Conservation (phyloP, 1,284 basidiomycete species). For the Termitomyces sp. region DNA sequence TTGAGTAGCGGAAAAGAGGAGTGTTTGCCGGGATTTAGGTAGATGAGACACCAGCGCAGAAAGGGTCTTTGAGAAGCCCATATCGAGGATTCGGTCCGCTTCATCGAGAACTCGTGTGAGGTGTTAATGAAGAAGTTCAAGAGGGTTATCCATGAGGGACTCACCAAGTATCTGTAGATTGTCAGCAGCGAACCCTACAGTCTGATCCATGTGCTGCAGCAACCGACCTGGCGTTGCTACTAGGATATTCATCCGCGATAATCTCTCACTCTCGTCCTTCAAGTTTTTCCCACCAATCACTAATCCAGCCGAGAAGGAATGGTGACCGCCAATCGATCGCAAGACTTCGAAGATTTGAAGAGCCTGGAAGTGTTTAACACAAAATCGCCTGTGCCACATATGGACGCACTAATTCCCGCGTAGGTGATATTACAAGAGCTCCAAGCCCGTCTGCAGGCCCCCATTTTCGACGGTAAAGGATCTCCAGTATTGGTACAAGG, state of each 20-base stretch:
- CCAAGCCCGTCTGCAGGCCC: conserved; percentile 95
- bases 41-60: conserved; percentile 89
- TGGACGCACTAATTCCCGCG: conserved; percentile 77
- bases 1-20: conserved; percentile 96
- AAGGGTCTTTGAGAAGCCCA: conserved; percentile 90
- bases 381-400: not conserved
- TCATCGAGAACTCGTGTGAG: conserved; percentile 79
- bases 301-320: conserved; percentile 91
- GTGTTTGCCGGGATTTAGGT: conserved; percentile 82
- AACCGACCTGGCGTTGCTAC: conserved; percentile 95
- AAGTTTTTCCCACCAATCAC: conserved; percentile 97
- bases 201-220: conserved; percentile 98
- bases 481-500: conserved; percentile 88
- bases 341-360: conserved; percentile 77
- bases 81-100: conserved; percentile 94
- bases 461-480: conserved; percentile 89
- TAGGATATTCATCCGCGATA: conserved; percentile 94
- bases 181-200: conserved; percentile 88
- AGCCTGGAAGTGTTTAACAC: conserved; percentile 13
- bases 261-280: conserved; percentile 86
- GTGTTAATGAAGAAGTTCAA: conserved; percentile 1
- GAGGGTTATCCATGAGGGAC: conserved; percentile 23
- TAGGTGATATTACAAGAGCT: conserved; percentile 92
- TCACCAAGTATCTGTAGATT: conserved; percentile 88
- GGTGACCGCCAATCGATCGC: conserved; percentile 85